A percentile compares a stretch with the other conserved stretches of the same genome.
These are phyloP conservation scores for Anaeromyces robustus DNA, from an alignment of 192 early-diverging fungal genomes.

Conservation along the genomic window DNA sequence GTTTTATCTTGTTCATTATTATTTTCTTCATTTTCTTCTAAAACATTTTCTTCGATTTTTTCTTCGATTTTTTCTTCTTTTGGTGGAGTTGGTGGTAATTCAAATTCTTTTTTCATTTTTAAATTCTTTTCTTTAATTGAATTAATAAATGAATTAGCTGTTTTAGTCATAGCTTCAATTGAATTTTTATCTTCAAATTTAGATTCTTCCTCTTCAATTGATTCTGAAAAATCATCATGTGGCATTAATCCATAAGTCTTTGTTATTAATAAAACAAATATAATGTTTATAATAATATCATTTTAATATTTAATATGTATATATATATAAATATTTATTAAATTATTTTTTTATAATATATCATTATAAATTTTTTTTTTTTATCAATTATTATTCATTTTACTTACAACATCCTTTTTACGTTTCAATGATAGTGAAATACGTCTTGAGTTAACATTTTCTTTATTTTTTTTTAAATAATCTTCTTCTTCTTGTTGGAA, in stretches of 20 bases:
- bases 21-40: not conserved
- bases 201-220: not conserved
- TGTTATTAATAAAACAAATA: not conserved
- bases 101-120: not conserved
- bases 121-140: not conserved
- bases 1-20: not conserved
- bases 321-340: not conserved
- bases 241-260: not conserved
- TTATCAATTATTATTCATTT: too few relatives aligned
- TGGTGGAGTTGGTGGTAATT: not conserved
- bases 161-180: not conserved
- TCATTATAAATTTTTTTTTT: too few relatives aligned
- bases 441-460: not conserved
- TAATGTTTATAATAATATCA: too few relatives aligned
- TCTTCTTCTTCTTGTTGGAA: not conserved
- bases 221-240: not conserved
- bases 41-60: not conserved
- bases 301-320: not conserved
- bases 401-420: not conserved
- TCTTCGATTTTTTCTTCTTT: not conserved
- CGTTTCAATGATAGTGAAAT: not conserved
- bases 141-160: not conserved
- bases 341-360: too few relatives aligned
- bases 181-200: not conserved
- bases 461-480: not conserved